phyloP scores from a whole-genome alignment of 768 basidiomycete species.

The Boletus tomentosulus region DNA sequence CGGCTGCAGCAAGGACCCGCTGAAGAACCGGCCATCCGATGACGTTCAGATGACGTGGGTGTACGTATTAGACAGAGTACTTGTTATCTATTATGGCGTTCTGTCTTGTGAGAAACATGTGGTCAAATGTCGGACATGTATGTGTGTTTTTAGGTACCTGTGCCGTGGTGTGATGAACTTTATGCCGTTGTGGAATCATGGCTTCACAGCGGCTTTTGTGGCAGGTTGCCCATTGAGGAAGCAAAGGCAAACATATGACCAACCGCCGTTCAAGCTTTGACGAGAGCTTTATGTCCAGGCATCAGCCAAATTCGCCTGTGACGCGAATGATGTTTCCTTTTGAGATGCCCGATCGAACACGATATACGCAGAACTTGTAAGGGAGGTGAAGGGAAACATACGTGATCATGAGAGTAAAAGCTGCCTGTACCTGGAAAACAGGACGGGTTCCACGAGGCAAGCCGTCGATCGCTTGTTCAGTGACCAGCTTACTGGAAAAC shows the following conservation, averaged over 20 bases:
- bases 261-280: neutral
- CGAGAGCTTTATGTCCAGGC: neutral
- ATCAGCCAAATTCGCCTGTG: neutral
- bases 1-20: neutral
- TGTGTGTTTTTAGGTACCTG: slow-evolving; percentile 3
- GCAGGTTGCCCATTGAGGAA: neutral
- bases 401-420: neutral
- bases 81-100: neutral
- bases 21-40: slow-evolving; percentile 6
- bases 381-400: neutral
- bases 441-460: too few species aligned
- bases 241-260: neutral
- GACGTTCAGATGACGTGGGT: slow-evolving; percentile 2
- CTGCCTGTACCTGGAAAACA: slow-evolving; percentile 1
- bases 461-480: neutral
- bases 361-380: too few species aligned
- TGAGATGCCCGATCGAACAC: neutral
- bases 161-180: slow-evolving; percentile 1
- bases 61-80: neutral
- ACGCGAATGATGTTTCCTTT: neutral
- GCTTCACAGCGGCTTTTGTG: slow-evolving; percentile 1
- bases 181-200: slow-evolving; percentile 1
- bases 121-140: neutral
- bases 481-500: too few species aligned
- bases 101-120: neutral